phyloP scores from a whole-genome alignment of 352 stramenopile species.

The Phytophthora uliginosa region DNA sequence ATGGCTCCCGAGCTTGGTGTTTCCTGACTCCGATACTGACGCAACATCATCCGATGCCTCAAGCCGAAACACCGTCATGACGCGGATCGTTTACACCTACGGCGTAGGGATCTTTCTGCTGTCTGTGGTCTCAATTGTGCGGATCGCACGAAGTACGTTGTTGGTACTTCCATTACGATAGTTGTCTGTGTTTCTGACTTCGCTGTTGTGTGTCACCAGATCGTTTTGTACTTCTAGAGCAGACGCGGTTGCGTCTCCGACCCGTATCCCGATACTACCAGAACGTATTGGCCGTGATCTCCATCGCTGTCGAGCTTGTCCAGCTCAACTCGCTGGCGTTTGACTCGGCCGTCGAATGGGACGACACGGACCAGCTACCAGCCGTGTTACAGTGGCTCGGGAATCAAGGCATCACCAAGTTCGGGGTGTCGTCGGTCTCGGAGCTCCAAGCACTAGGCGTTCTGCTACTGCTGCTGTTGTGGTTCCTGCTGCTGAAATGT shows the following conservation, averaged over 20 bases:
- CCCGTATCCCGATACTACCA: constrained; percentile 61
- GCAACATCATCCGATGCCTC: constrained; percentile 8
- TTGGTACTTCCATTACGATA: background rate
- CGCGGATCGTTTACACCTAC: constrained; percentile 46
- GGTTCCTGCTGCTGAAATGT: constrained; percentile 73
- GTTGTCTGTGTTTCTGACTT: background rate
- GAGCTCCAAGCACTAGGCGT: constrained; percentile 42
- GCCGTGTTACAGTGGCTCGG: constrained; percentile 53
- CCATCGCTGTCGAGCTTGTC: constrained; percentile 60
- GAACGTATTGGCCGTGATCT: constrained; percentile 52
- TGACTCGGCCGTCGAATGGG: constrained; percentile 63
- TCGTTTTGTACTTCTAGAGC: constrained; percentile 64
- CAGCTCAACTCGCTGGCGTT: constrained; percentile 75
- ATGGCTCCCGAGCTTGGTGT: constrained; percentile 12
- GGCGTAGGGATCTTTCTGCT: constrained; percentile 46
- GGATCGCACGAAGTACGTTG: constrained; percentile 48
- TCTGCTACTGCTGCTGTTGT: constrained; percentile 37
- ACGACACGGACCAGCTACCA: constrained; percentile 54
- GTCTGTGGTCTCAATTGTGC: constrained; percentile 46
- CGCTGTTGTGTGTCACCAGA: constrained; percentile 35
- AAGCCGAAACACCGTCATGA: constrained; percentile 50
- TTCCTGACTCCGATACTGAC: background rate
- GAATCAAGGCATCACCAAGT: constrained; percentile 27
- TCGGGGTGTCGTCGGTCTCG: constrained; percentile 19
- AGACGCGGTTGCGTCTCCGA: constrained; percentile 56